Evolutionary conservation across 305 asterid genomes (phyloP).

Genomic region (Stenogyne calaminthoides): DNA sequence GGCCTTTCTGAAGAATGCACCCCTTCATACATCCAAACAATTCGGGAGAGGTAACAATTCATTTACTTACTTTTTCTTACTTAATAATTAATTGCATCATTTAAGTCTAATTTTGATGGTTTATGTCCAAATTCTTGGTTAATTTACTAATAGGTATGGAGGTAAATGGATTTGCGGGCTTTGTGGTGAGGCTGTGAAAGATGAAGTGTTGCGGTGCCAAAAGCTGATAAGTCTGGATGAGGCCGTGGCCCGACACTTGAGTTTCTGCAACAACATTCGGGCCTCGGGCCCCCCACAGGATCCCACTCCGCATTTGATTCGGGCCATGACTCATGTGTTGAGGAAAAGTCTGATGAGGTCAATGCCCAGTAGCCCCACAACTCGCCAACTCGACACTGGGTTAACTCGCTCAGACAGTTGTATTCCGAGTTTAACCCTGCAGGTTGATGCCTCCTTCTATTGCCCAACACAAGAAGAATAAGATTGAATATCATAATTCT

Average conservation of each 20-base stretch:
- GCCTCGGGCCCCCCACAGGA: slow-evolving; percentile 67
- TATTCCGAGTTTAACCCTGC: slow-evolving; percentile 46
- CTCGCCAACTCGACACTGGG: slow-evolving; percentile 22
- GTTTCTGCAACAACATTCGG: slow-evolving; percentile 76
- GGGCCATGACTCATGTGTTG: slow-evolving; percentile 76
- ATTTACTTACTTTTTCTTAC: too few relatives aligned
- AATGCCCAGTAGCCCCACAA: slow-evolving; percentile 69
- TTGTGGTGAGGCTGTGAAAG: slow-evolving; percentile 87
- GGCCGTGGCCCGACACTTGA: slow-evolving; percentile 75
- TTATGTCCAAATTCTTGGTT: too few relatives aligned
- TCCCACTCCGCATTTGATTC: slow-evolving; percentile 60
- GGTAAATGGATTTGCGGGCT: slow-evolving; percentile 98
- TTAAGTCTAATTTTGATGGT: too few relatives aligned
- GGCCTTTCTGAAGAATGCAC: slow-evolving; percentile 89
- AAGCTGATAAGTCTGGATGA: slow-evolving; percentile 83
- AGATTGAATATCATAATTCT: slow-evolving; percentile 19
- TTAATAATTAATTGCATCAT: too few relatives aligned
- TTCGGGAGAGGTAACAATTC: slow-evolving; percentile 46
- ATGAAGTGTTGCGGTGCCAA: slow-evolving; percentile 65
- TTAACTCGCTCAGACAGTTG: slow-evolving; percentile 52
- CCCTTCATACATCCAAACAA: slow-evolving; percentile 52
- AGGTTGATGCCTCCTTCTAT: slow-evolving; percentile 29
- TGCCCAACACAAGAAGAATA: slow-evolving; percentile 31
- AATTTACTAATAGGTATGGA: too few relatives aligned
- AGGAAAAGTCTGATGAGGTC: slow-evolving; percentile 58